Evolutionary conservation across 768 basidiomycete species (phyloP), one percentile per base, ranked within the genome.

Genomic region (Calocybe cyanea): DNA sequence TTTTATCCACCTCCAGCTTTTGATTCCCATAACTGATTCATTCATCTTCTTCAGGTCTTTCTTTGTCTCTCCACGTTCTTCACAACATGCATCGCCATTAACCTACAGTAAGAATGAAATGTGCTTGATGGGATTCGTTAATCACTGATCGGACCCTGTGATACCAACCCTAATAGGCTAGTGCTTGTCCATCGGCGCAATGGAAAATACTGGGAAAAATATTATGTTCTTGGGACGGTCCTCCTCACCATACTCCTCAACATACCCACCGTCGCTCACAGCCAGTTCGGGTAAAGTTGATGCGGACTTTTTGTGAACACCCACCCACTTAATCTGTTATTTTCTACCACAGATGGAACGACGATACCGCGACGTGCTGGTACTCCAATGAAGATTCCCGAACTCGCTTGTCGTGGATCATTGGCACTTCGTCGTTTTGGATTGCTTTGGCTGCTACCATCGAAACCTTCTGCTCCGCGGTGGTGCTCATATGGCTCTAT

Each of bases 381-480:
- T 61, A 52, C 38, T 41, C 44, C 18, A 56, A 54, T 45, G 28
- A 46, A 2, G 41, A 58, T 21, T 38, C 25, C 4, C n/a, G 41
- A n/a, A 20, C 23, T 3, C 49, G 53, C 19, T 10, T 62, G 19
- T 48, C 44, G 1, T 62, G 61, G 59, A 42, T 62, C 28, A 58
- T 59, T 24, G 59, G 53, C 3, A 62, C 60, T 8, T 55, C 57
- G 32, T 54, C 53, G 5, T 58, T 60, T 40, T 62, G 61, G 61
- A 42, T 57, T 14, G 35, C 48, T 10, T 38, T 57, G 14, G 56
- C 56, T 7, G 55, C 57, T 11, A 45, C 48, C 2, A 49, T 50
- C 14, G 59, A 62, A 33, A 55, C 47, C 4, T 17, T 53, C 25
- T 49, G 50, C 19, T 57, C 57, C 1, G 45, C 42, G 14, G 33